A percentile compares a stretch with the other conserved stretches of the same genome.
Evolutionary conservation across 2,329 filamentous ascomycete species (phyloP).

Genomic region (Ilyonectria destructans): DNA sequence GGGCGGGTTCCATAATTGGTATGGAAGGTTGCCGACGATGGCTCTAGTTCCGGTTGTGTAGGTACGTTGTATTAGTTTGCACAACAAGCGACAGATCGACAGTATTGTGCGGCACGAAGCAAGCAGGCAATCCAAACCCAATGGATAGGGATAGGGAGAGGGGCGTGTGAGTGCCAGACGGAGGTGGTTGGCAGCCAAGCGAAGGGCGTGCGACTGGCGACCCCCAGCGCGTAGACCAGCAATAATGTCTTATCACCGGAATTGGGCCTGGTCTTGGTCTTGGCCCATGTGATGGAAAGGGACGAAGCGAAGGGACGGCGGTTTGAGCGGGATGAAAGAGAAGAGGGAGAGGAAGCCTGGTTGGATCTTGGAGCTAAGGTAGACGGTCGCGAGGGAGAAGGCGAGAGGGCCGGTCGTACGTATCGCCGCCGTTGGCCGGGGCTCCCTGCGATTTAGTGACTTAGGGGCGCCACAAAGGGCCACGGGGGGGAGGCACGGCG

Average conservation of each 20-base stretch:
- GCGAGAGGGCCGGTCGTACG: constrained; percentile 26
- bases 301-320: constrained; percentile 15
- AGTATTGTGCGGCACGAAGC: not conserved
- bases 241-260: constrained; percentile 42
- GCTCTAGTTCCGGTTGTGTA: constrained; percentile 5
- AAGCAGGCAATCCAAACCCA: constrained; percentile 10
- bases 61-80: constrained; percentile 28
- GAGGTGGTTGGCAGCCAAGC: constrained; percentile 17
- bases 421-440: constrained; percentile 28
- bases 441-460: constrained; percentile 30
- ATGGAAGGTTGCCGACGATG: constrained; percentile 23
- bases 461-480: constrained; percentile 23
- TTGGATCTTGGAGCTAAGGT: constrained; percentile 20
- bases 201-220: constrained; percentile 22
- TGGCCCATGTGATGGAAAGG: constrained; percentile 25
- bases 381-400: constrained; percentile 22
- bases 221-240: constrained; percentile 23
- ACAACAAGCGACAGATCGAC: constrained; percentile 25
- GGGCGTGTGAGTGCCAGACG: not conserved
- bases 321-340: constrained; percentile 14
- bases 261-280: constrained; percentile 29
- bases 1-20: constrained; percentile 47
- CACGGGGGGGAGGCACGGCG: constrained; percentile 2
- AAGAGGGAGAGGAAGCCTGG: constrained; percentile 31
- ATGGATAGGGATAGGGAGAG: constrained; percentile 20